Conservation (phyloP, 371 early-diverging fungal species). For the Phascolomyces articulosus region DNA sequence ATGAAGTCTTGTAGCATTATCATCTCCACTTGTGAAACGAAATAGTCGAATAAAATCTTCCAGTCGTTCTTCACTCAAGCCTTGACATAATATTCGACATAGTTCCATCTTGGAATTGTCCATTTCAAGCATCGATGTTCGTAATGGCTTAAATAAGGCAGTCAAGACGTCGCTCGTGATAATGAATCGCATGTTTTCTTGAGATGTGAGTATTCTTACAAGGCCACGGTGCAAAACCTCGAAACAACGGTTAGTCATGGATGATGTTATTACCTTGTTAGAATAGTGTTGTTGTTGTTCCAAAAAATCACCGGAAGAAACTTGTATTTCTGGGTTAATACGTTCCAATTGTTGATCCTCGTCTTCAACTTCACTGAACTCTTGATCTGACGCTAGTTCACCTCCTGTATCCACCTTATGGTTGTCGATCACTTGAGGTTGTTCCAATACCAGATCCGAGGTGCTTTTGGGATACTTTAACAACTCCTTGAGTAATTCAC, state of each 20-base stretch:
- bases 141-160: conserved; percentile 17
- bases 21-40: conserved; percentile 27
- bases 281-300: neutral
- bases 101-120: neutral
- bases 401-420: neutral
- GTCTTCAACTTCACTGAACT: neutral
- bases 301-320: too few relatives aligned
- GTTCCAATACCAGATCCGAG: neutral
- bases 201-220: conserved; percentile 18
- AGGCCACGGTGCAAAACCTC: conserved; percentile 13
- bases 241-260: neutral
- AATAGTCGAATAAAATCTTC: conserved; percentile 23
- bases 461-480: neutral
- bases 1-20: conserved; percentile 28
- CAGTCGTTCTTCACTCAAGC: conserved; percentile 17
- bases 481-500: neutral
- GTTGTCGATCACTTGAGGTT: neutral
- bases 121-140: neutral
- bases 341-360: neutral
- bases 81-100: conserved; percentile 12
- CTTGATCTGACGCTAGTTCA: too few relatives aligned
- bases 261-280: neutral
- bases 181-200: conserved; percentile 24
- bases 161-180: conserved; percentile 25
- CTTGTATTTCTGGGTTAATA: too few relatives aligned